Base-by-base conservation (phyloP, 1,139 yeast species). In the Candida mesenterica region DNA sequence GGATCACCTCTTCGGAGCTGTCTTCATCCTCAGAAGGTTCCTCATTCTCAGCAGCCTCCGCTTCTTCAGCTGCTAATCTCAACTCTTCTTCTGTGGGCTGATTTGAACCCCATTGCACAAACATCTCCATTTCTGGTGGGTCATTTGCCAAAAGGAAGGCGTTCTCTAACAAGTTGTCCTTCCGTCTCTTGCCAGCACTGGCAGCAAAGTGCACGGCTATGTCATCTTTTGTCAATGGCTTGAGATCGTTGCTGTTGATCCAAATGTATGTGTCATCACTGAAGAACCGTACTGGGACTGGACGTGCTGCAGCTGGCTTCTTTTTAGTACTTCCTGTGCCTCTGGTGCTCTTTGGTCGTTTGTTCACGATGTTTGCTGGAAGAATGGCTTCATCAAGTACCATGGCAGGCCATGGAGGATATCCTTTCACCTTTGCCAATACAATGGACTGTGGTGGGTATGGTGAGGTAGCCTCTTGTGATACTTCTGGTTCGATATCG, bases 341-440 rank as follows among this genome's bases (percentile, higher is more conserved):
- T 33, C 39, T 40, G 24, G 57, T 52, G 13, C 61, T 45, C 46
- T 73, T 77, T 9, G 84, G 79, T 43, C 69, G 74, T 40, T 68
- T 69, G 24, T 58, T 53, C 28, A 60, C 43, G 19, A 83, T 72
- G 45, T 72, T 64, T 8, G 63, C 70, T 1, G 92, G 90, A 8
- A 83, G 62, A 5, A 74, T 52, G 17, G 68, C 64, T 37, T 65
- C 71, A 2, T 82, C 82, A n/a, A 83, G 68, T 2, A 83, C 77
- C 76, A 82, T 78, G 3, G 88, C 87, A 1, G 92, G 92, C 92
- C 92, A 83, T 30, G 86, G 80, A 5, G 90, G 84, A 52, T 79
- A 83, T 5, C 90, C 89, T 50, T 82, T 83, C 22, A 83, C 80
- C 53, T 83, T 83, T 5, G 89, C 88, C 26, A 83, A 65, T 0